Percentiles rank a stretch among this genome's conserved stretches.
These are phyloP conservation scores for Arbutus unedo DNA, from an alignment of 148 eudicot species.

Conservation along the genomic window DNA sequence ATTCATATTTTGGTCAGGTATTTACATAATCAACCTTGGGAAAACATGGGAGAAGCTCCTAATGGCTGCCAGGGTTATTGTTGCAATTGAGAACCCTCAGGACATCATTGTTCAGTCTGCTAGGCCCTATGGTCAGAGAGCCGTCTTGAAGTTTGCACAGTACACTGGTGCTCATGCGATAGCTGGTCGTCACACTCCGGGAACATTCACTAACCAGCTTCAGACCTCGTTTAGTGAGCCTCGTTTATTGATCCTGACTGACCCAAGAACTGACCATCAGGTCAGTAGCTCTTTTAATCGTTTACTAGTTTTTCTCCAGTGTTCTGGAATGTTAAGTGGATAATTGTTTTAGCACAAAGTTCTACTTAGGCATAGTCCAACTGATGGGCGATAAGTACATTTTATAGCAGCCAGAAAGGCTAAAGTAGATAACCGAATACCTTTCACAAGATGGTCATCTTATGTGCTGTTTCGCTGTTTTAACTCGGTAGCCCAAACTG, in stretches of 20 bases:
- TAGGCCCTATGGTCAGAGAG: conserved; percentile 9
- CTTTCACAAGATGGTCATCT: background rate
- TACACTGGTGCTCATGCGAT: conserved; percentile 17
- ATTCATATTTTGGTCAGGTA: background rate
- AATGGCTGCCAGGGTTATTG: conserved; percentile 16
- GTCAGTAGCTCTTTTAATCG: background rate
- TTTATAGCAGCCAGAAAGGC: background rate
- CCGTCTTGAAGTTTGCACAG: conserved; percentile 13
- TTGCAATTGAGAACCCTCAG: conserved; percentile 16
- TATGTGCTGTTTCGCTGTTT: background rate
- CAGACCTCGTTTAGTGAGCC: conserved; percentile 15
- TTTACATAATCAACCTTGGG: conserved; percentile 16
- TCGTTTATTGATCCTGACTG: conserved; percentile 12
- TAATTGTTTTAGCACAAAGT: background rate
- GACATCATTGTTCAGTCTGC: conserved; percentile 13
- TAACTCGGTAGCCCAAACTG: background rate
- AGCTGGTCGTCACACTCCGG: conserved; percentile 17
- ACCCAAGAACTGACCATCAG: conserved; percentile 17
- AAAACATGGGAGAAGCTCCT: conserved; percentile 15
- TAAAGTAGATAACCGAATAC: background rate
- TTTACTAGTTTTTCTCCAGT: background rate
- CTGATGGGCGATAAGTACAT: background rate
- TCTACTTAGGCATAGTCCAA: background rate
- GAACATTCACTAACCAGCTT: conserved; percentile 18
- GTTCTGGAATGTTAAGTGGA: background rate